Evolutionary conservation across 345 rosid species (phyloP).

Genomic region (Isatis tinctoria): DNA sequence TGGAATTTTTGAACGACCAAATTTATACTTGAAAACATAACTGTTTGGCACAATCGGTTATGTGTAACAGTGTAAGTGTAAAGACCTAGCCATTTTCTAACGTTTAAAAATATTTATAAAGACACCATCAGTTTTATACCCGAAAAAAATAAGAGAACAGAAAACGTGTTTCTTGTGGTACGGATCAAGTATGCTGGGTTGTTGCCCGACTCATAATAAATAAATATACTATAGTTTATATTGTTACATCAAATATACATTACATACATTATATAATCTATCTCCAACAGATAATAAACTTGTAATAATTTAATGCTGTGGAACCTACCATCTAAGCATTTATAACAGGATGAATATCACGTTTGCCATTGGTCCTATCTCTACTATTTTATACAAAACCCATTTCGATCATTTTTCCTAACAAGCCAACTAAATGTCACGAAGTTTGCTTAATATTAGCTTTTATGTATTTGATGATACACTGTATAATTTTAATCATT

Average conservation of each 20-base stretch:
- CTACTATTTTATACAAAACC: neutral
- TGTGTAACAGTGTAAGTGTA: no score
- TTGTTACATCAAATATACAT: neutral
- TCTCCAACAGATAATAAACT: neutral
- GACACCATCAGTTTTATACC: no score
- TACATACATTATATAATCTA: neutral
- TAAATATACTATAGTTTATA: neutral
- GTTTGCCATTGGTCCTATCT: neutral
- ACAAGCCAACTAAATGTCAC: neutral
- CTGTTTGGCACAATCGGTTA: no score
- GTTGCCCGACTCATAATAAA: slow-evolving; percentile 23
- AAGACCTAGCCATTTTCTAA: no score
- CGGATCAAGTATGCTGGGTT: slow-evolving; percentile 20
- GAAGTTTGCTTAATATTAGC: neutral
- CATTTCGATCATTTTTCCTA: neutral
- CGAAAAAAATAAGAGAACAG: no score
- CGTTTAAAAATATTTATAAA: no score
- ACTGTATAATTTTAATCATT: neutral
- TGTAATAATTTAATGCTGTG: neutral
- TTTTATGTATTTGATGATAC: neutral
- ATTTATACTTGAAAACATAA: no score
- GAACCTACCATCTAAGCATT: neutral
- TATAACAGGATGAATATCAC: neutral
- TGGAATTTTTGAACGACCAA: no score
- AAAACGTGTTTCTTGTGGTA: slow-evolving; percentile 24